Conservation (phyloP, 169 alveolate species). For the Plasmodium inui region DNA sequence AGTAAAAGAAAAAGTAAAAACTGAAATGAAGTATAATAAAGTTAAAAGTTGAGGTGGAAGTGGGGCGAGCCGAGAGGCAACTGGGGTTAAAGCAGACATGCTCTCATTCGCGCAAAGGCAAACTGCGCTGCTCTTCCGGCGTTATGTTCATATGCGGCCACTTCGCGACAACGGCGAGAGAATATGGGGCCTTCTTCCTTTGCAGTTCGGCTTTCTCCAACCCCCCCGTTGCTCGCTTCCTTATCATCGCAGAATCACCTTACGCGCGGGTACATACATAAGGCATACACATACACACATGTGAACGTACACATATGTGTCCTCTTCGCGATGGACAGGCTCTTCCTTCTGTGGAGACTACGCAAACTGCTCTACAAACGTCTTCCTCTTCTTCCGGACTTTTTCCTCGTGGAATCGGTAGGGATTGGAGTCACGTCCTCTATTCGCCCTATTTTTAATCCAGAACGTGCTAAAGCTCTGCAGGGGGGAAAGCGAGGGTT, state of each 20-base stretch:
- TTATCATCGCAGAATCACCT: neutral
- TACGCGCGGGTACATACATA: neutral
- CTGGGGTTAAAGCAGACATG: neutral
- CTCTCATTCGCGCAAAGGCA: neutral
- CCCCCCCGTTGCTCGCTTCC: neutral
- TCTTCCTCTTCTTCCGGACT: constrained; percentile 99
- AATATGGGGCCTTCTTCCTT: neutral
- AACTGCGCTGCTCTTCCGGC: neutral
- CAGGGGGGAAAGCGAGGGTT: constrained; percentile 2
- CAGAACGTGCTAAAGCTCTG: constrained; percentile 99
- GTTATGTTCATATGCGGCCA: neutral
- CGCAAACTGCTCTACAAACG: constrained; percentile 90
- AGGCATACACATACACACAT: neutral
- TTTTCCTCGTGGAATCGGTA: constrained; percentile 98
- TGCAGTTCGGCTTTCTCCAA: neutral
- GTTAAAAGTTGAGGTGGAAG: neutral
- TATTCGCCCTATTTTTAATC: constrained; percentile 99
- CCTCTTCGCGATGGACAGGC: neutral
- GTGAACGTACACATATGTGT: neutral
- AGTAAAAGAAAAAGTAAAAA: neutral
- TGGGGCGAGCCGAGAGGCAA: neutral
- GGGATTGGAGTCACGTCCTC: constrained; percentile 99
- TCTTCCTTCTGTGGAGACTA: neutral
- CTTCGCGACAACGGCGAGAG: neutral
- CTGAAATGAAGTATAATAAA: neutral